Conservation (phyloP, 148 eudicot species). For the Cornus florida region DNA sequence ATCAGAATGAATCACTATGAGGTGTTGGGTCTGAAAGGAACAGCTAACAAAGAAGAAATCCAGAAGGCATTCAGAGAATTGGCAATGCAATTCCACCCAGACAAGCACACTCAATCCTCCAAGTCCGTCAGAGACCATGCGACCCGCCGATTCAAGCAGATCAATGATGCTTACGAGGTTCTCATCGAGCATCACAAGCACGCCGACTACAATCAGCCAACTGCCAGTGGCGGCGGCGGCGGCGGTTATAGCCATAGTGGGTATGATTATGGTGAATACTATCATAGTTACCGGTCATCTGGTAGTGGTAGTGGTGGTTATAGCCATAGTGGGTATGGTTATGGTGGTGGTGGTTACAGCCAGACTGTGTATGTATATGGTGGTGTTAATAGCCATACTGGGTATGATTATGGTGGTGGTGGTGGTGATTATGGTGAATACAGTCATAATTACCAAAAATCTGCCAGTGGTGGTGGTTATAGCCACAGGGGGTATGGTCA, state of each 20-base stretch:
- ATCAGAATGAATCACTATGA: slow-evolving; percentile 68
- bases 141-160: slow-evolving; percentile 68
- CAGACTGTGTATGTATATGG: too few species aligned
- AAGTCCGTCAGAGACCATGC: slow-evolving; percentile 49
- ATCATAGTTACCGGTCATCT: too few species aligned
- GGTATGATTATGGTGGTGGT: slow-evolving; percentile 13
- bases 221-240: too few species aligned
- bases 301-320: too few species aligned
- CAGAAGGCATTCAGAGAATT: slow-evolving; percentile 75
- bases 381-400: slow-evolving; percentile 21
- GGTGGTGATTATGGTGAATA: neutral
- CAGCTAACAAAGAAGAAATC: slow-evolving; percentile 58
- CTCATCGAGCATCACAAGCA: slow-evolving; percentile 80
- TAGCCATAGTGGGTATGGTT: neutral
- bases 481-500: too few species aligned
- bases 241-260: too few species aligned
- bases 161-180: slow-evolving; percentile 83
- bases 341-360: neutral
- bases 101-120: slow-evolving; percentile 68
- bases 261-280: too few species aligned
- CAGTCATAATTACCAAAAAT: slow-evolving; percentile 6
- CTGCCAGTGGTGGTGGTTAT: too few species aligned
- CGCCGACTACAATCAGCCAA: slow-evolving; percentile 63
- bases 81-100: slow-evolving; percentile 85
- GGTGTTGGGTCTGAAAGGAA: slow-evolving; percentile 46